Conservation (phyloP, 139 green algal species). For the Closterium sp. region DNA sequence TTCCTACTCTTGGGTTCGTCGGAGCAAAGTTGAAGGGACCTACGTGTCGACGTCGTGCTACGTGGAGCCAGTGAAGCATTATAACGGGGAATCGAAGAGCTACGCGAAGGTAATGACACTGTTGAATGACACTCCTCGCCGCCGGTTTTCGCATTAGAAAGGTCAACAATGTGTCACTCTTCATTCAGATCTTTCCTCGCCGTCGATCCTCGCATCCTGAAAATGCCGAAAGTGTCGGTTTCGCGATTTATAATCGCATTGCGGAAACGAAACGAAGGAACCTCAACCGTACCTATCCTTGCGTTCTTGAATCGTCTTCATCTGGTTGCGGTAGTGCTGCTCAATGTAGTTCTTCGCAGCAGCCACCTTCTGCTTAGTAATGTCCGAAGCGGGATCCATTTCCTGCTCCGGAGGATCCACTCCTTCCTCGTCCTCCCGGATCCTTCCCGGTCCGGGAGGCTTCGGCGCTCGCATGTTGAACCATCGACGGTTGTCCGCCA, state of each 20-base stretch:
- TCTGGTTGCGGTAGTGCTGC: conserved; percentile 86
- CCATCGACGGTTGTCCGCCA: conserved; percentile 7
- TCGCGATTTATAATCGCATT: neutral
- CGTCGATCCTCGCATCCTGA: no score
- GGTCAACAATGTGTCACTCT: no score
- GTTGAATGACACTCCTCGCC: no score
- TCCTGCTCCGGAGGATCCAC: neutral
- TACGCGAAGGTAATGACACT: no score
- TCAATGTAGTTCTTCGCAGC: conserved; percentile 90
- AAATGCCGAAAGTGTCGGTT: neutral
- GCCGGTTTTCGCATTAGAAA: no score
- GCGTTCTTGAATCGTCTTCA: conserved; percentile 75
- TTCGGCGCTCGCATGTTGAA: conserved; percentile 8
- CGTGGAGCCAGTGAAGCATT: no score
- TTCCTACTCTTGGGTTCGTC: no score
- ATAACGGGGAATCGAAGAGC: no score
- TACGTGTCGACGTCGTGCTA: no score
- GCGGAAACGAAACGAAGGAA: neutral
- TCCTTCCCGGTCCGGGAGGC: neutral
- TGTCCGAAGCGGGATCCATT: conserved; percentile 1
- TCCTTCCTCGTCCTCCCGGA: neutral
- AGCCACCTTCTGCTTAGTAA: conserved; percentile 53
- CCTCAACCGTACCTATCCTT: conserved; percentile 1
- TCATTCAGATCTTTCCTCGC: no score
- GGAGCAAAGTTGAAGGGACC: no score